Evolutionary conservation across 1,139 yeast species (phyloP), one percentile per base, ranked within the genome.

Genomic region (Pichia sp.): DNA sequence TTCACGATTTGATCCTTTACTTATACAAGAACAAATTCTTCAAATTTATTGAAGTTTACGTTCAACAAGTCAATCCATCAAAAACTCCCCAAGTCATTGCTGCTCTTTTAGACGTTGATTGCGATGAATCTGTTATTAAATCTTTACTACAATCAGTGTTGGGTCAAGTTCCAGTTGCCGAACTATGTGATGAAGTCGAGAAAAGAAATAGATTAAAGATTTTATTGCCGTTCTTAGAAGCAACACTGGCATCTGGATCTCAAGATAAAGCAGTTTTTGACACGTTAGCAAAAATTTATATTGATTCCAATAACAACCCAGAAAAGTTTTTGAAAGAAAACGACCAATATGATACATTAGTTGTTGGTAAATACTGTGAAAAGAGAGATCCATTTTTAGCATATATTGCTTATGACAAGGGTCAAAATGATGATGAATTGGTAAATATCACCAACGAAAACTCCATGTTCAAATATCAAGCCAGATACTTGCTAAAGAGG

Each of bases 361-460:
- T 85, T 56, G 97, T 92, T 57, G 99, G 98, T 74, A 88, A 82
- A 64, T 92, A 92, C 73, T 94, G 99, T 76, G 99, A 94, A 68
- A 92, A 87, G 79, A 84, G 98, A 66, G 99, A 92, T 62, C 99
- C 99, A 50, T 92, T 87, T 69, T 74, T 92, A 64, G 99, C 98
- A 26, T 92, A 87, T 66, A 92, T 92, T 67, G 95, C 96, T 45
- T 92, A 92, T 66, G 95, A 95, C 52, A 90, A 88, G 69, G 99
- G 99, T 62, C 73, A 77, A 47, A 90, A 92, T 59, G 96, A 92
- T 64, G 82, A 74, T 50, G 98, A 92, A 65, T 77, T 92, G 61
- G 79, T 92, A 59, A 74, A 79, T 59, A 88, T 92, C 64, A 92
- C 98, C 55, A 92, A 92, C 63, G 98, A 94, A 61, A 92, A 92